Conservation (phyloP, 148 eudicot genomes). For the Cornus suecica region DNA sequence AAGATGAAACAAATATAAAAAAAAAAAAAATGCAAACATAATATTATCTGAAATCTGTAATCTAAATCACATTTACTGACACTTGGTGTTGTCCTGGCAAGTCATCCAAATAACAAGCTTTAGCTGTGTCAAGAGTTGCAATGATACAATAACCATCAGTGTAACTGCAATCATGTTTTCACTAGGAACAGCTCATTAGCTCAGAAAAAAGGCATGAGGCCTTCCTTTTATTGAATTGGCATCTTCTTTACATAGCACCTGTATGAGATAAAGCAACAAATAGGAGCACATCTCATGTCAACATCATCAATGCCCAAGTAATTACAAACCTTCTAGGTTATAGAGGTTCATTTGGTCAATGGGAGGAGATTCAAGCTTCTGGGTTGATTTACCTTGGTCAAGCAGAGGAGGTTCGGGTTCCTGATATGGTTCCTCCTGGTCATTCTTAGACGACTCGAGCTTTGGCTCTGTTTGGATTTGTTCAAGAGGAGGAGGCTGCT, state of each 20-base stretch:
- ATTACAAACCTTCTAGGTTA: constrained; percentile 85
- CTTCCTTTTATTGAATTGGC: constrained; percentile 30
- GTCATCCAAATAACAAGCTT: neutral
- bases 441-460: constrained; percentile 35
- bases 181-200: constrained; percentile 17
- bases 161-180: neutral
- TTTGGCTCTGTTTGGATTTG: constrained; percentile 27
- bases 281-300: constrained; percentile 35
- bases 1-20: too few relatives aligned
- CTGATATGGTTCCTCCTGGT: constrained; percentile 28
- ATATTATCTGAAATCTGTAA: neutral
- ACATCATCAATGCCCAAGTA: constrained; percentile 52
- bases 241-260: constrained; percentile 61
- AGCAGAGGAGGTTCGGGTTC: constrained; percentile 32
- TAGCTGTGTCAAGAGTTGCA: neutral
- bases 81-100: neutral
- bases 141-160: constrained; percentile 1
- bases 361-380: constrained; percentile 42
- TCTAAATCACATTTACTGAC: neutral
- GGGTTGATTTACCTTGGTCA: constrained; percentile 40
- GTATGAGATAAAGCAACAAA: constrained; percentile 68
- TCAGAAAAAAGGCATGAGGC: constrained; percentile 23
- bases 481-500: constrained; percentile 46
- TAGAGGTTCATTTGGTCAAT: constrained; percentile 61
- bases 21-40: too few relatives aligned